A percentile compares a stretch with the other conserved stretches of the same genome.
Evolutionary conservation across 2,329 filamentous ascomycete genomes (phyloP).

Genomic region (Cordyceps militaris): DNA sequence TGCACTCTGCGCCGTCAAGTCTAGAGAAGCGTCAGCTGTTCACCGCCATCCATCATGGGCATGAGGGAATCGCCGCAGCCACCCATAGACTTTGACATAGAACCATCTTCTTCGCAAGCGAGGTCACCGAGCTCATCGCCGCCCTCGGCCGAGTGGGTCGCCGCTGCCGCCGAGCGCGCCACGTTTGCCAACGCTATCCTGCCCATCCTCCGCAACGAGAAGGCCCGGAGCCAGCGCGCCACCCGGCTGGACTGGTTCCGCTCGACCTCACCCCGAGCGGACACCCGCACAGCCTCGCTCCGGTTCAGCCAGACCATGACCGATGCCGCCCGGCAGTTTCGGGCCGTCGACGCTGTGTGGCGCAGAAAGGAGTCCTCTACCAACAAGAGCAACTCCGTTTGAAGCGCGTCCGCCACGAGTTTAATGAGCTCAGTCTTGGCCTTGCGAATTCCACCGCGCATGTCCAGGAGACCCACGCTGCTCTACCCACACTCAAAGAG

Average conservation of each 20-base stretch:
- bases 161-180: slow-evolving; percentile 41
- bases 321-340: slow-evolving; percentile 66
- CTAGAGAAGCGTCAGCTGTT: no score
- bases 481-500: slow-evolving; percentile 4
- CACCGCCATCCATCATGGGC: neutral
- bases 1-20: neutral
- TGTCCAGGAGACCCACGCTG: slow-evolving; percentile 4
- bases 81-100: neutral
- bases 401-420: neutral
- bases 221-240: slow-evolving; percentile 46
- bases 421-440: neutral
- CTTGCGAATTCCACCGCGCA: neutral
- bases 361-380: slow-evolving; percentile 1
- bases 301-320: slow-evolving; percentile 65
- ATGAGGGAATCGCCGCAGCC: neutral
- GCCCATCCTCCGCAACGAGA: slow-evolving; percentile 64
- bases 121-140: neutral
- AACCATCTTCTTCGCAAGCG: neutral
- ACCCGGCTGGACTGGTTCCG: slow-evolving; percentile 69
- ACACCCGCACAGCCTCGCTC: slow-evolving; percentile 61
- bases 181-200: slow-evolving; percentile 40
- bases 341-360: slow-evolving; percentile 45
- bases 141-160: slow-evolving; percentile 35
- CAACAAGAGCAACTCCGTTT: slow-evolving; percentile 1
- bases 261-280: slow-evolving; percentile 58